Conservation (phyloP, 176 grass and related monocot genomes). For the Cocos nucifera region DNA sequence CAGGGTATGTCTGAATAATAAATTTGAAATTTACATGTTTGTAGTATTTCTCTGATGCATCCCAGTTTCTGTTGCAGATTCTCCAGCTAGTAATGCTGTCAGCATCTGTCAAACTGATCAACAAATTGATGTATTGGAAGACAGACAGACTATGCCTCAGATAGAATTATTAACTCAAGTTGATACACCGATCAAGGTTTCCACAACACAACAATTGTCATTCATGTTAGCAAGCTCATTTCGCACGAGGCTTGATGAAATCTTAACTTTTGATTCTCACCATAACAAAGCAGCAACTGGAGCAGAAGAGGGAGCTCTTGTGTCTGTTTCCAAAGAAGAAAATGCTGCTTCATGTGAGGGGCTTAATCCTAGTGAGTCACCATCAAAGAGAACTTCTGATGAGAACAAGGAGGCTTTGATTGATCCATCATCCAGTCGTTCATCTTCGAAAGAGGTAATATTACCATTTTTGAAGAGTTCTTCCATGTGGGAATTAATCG, state of each 20-base stretch:
- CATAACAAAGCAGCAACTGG: not conserved
- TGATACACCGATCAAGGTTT: not conserved
- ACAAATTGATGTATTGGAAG: not conserved
- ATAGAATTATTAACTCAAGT: conserved; percentile 5
- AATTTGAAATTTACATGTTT: not conserved
- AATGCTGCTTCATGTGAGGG: not conserved
- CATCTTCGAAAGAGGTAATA: conserved; percentile 1
- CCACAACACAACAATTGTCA: not conserved
- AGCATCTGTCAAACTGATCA: not conserved
- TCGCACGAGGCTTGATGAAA: not conserved
- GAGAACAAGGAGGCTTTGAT: conserved; percentile 10
- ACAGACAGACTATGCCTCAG: not conserved
- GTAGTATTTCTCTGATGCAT: conserved; percentile 1
- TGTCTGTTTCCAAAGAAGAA: not conserved
- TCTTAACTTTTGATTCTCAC: not conserved
- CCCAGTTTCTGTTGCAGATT: conserved; percentile 19
- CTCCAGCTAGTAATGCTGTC: not conserved
- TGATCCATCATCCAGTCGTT: conserved; percentile 2
- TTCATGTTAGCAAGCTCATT: not conserved
- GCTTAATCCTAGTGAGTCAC: not conserved
- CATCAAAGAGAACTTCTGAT: not conserved
- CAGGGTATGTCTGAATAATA: too few relatives aligned
- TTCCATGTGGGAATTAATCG: conserved; percentile 35
- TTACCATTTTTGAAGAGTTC: conserved; percentile 37
- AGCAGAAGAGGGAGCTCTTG: conserved; percentile 12